Conservation (phyloP, 2,329 filamentous ascomycete species). For the Aspergillus quadricinctus region DNA sequence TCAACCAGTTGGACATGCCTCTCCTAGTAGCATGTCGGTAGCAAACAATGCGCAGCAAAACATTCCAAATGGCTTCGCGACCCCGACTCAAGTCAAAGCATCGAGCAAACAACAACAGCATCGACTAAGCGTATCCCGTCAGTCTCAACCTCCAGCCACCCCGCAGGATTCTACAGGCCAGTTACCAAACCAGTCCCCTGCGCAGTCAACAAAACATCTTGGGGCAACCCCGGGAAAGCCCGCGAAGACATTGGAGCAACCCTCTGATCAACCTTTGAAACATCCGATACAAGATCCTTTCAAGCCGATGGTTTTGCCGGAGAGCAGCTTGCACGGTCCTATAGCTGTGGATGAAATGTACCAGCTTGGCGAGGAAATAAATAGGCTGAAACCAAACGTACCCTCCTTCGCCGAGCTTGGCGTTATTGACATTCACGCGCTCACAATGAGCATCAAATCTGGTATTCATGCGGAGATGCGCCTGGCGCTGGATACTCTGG, state of each 20-base stretch:
- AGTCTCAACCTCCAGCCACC: constrained; percentile 29
- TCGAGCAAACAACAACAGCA: constrained; percentile 30
- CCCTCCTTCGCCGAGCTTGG: constrained; percentile 75
- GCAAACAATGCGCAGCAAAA: constrained; percentile 28
- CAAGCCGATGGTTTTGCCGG: constrained; percentile 44
- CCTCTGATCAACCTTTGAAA: constrained; percentile 30
- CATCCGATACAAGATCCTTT: constrained; percentile 42
- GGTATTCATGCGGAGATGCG: constrained; percentile 88
- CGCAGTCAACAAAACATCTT: constrained; percentile 24
- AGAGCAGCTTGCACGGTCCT: constrained; percentile 63
- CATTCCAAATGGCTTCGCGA: constrained; percentile 38
- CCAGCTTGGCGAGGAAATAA: constrained; percentile 63
- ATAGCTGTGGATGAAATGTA: constrained; percentile 63
- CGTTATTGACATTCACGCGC: constrained; percentile 80
- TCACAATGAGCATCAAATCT: constrained; percentile 85
- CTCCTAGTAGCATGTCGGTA: constrained; percentile 27
- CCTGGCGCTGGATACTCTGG: constrained; percentile 78
- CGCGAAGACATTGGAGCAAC: constrained; percentile 26
- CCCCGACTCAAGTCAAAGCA: constrained; percentile 31
- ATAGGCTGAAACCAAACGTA: constrained; percentile 66
- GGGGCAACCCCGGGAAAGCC: constrained; percentile 25
- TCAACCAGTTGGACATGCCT: constrained; percentile 30
- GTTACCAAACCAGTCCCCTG: constrained; percentile 25
- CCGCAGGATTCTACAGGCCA: constrained; percentile 26
- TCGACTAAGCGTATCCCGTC: constrained; percentile 29